These are phyloP conservation scores for Cicer pinnatifidum DNA, from an alignment of 306 rosid species.

Conservation along the genomic window DNA sequence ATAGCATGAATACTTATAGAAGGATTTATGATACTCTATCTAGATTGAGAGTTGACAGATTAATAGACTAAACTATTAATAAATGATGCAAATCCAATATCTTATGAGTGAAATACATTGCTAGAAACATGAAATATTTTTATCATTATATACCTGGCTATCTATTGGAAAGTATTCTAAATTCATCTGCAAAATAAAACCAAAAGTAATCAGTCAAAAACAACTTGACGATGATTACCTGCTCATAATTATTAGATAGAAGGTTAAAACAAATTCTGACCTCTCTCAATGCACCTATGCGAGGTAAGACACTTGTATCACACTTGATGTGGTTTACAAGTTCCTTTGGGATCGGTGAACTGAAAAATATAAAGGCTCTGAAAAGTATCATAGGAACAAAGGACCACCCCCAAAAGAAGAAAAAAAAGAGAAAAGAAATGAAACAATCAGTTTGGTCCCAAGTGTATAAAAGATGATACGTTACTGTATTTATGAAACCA, in stretches of 20 bases:
- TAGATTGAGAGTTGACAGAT: constrained; percentile 21
- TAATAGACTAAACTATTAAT: constrained; percentile 5
- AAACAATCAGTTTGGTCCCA: constrained; percentile 40
- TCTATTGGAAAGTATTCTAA: constrained; percentile 90
- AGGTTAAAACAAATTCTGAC: constrained; percentile 49
- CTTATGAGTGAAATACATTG: constrained; percentile 11
- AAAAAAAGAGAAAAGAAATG: background rate
- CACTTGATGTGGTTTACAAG: constrained; percentile 79
- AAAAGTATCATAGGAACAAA: constrained; percentile 37
- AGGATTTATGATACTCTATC: background rate
- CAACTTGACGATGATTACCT: constrained; percentile 33
- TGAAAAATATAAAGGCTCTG: constrained; percentile 88
- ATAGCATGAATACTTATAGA: constrained; percentile 8
- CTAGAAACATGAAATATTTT: constrained; percentile 28
- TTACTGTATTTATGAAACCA: constrained; percentile 5
- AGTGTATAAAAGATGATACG: constrained; percentile 23
- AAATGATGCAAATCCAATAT: constrained; percentile 16
- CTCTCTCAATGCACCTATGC: constrained; percentile 93
- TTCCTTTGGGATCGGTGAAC: constrained; percentile 83
- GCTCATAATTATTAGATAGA: constrained; percentile 34
- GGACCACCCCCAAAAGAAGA: background rate
- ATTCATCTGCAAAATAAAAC: constrained; percentile 75
- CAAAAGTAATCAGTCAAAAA: constrained; percentile 35
- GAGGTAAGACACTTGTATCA: constrained; percentile 94
- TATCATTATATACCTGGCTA: constrained; percentile 67